Conservation (phyloP, 768 basidiomycete species). For the Leccinum rimulosum region DNA sequence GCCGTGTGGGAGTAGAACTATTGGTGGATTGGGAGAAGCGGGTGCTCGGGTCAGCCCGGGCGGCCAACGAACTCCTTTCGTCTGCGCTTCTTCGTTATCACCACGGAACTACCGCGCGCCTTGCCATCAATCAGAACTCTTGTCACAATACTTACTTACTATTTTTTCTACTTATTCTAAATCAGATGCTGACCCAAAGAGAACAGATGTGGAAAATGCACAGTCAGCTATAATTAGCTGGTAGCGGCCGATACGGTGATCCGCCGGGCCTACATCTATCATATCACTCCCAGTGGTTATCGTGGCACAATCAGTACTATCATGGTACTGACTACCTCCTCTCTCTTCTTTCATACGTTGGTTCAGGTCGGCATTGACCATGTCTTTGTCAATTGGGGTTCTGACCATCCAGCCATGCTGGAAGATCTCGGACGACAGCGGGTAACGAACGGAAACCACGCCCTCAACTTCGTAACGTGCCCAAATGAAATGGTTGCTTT, state of each 20-base stretch:
- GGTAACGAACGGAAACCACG: slow-evolving; percentile 32
- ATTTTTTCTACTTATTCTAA: too few relatives aligned
- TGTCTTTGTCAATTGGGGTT: slow-evolving; percentile 75
- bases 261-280: background rate
- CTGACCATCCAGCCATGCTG: slow-evolving; percentile 69
- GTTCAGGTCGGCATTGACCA: slow-evolving; percentile 59
- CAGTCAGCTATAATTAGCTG: too few relatives aligned
- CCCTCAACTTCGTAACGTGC: slow-evolving; percentile 58
- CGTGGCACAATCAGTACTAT: background rate
- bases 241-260: background rate
- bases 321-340: slow-evolving; percentile 56
- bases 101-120: too few relatives aligned
- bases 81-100: too few relatives aligned
- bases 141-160: too few relatives aligned
- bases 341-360: slow-evolving; percentile 57
- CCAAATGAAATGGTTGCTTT: slow-evolving; percentile 79
- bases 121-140: too few relatives aligned
- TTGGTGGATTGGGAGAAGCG: too few relatives aligned
- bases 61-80: too few relatives aligned
- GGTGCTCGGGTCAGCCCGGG: too few relatives aligned
- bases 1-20: too few relatives aligned
- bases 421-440: slow-evolving; percentile 66
- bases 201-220: background rate
- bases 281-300: background rate
- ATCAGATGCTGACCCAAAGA: background rate